These are phyloP conservation scores for Sarocladium strictum DNA, from an alignment of 2,329 filamentous ascomycete genomes.

Conservation along the genomic window DNA sequence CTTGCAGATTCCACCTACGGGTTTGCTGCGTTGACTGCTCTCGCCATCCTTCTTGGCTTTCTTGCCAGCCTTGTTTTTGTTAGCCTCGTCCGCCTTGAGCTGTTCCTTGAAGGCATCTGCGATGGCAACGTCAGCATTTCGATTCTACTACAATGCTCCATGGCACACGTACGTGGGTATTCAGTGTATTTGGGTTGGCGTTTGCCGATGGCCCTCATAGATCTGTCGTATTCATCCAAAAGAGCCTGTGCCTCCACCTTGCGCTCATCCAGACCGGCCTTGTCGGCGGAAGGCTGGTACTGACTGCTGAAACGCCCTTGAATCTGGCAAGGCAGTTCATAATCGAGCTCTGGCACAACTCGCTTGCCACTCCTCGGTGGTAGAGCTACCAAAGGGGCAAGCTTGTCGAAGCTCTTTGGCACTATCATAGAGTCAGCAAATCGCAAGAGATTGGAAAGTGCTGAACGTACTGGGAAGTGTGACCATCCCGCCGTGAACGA, in stretches of 20 bases:
- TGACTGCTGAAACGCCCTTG: conserved; percentile 35
- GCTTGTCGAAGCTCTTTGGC: conserved; percentile 39
- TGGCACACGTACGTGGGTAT: conserved; percentile 32
- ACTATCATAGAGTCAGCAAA: conserved; percentile 14
- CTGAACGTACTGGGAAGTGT: conserved; percentile 29
- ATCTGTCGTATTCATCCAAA: conserved; percentile 34
- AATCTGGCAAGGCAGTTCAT: conserved; percentile 36
- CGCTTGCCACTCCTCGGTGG: conserved; percentile 31
- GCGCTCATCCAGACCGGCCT: conserved; percentile 34
- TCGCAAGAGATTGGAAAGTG: neutral
- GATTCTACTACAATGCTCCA: neutral
- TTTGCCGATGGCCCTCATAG: conserved; percentile 35
- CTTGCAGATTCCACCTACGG: conserved; percentile 22
- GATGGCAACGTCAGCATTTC: conserved; percentile 2
- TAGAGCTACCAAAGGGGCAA: conserved; percentile 35
- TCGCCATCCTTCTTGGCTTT: conserved; percentile 37
- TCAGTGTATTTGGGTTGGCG: conserved; percentile 40
- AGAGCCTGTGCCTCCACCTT: conserved; percentile 32
- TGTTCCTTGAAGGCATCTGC: conserved; percentile 38
- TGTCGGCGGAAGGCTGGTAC: conserved; percentile 33
- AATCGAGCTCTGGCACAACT: conserved; percentile 33
- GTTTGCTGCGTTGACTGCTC: conserved; percentile 30
- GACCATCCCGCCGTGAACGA: conserved; percentile 31
- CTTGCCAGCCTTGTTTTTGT: conserved; percentile 39
- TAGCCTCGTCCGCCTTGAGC: conserved; percentile 38